These are phyloP conservation scores for Apiospora pterosperma DNA, from an alignment of 2,329 filamentous ascomycete species.

Conservation along the genomic window DNA sequence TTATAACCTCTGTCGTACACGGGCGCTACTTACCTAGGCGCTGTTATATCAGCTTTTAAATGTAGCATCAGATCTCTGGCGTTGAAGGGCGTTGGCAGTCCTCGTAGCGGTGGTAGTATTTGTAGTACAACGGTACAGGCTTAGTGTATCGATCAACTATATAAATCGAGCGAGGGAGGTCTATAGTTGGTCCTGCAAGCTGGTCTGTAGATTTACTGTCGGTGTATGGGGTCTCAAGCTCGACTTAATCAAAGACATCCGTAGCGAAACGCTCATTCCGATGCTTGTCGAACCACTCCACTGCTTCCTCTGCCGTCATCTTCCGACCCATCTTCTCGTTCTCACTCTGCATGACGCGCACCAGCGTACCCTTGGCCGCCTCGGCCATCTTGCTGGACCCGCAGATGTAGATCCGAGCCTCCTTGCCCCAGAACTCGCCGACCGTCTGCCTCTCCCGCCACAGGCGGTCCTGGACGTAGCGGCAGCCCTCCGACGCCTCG, in stretches of 20 bases:
- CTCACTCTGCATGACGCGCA: neutral
- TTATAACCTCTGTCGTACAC: too few relatives aligned
- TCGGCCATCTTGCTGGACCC: slow-evolving; percentile 40
- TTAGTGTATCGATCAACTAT: too few relatives aligned
- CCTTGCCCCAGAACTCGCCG: slow-evolving; percentile 35
- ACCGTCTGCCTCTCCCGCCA: slow-evolving; percentile 33
- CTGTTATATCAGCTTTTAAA: too few relatives aligned
- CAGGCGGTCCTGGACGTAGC: slow-evolving; percentile 45
- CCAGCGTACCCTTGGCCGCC: neutral
- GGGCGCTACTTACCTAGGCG: too few relatives aligned
- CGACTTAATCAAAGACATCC: neutral
- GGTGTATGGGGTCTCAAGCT: too few relatives aligned
- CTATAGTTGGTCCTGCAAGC: too few relatives aligned
- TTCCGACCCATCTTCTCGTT: neutral
- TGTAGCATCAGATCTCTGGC: too few relatives aligned
- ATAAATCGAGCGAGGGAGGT: too few relatives aligned
- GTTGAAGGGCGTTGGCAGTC: too few relatives aligned
- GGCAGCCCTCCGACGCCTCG: slow-evolving; percentile 43
- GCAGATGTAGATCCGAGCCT: slow-evolving; percentile 61
- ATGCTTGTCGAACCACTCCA: neutral
- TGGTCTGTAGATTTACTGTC: too few relatives aligned
- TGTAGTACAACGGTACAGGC: too few relatives aligned
- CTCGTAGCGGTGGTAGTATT: too few relatives aligned
- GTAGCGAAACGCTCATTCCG: neutral
- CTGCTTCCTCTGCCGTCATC: neutral